These are phyloP conservation scores for Sugiyamaella lignohabitans DNA, from an alignment of 805 yeast genomes.

Conservation along the genomic window DNA sequence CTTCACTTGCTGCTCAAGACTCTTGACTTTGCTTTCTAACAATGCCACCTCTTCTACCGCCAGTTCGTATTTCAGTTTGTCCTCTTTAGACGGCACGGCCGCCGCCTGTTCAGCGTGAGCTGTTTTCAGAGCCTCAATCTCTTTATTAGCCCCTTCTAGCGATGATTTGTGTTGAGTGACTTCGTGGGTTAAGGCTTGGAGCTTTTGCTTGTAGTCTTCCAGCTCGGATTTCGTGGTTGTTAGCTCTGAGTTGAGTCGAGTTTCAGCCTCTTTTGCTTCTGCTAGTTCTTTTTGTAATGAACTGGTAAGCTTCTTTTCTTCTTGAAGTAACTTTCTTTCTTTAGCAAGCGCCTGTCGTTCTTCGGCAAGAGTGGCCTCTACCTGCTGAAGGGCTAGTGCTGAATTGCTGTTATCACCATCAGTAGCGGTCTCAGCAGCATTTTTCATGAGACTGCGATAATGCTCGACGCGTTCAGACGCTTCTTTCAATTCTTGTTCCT, in stretches of 20 bases:
- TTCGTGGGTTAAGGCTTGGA: too few species aligned
- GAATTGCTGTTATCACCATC: neutral
- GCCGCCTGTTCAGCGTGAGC: too few species aligned
- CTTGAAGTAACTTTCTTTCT: neutral
- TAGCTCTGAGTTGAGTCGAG: neutral
- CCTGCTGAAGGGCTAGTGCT: neutral
- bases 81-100: too few species aligned
- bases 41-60: neutral
- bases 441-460: conserved; percentile 6
- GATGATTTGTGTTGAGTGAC: too few species aligned
- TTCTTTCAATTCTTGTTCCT: conserved; percentile 24
- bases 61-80: neutral
- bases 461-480: conserved; percentile 15
- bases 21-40: neutral
- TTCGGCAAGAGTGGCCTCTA: neutral
- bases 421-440: neutral
- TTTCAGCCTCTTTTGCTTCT: neutral
- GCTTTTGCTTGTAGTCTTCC: neutral
- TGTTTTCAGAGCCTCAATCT: too few species aligned
- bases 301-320: neutral
- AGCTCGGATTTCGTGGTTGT: neutral
- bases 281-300: neutral
- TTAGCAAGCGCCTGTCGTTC: neutral
- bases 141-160: too few species aligned
- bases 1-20: neutral